Evolutionary conservation across 2,329 filamentous ascomycete species (phyloP).

Genomic region (Penicillium thymicola): DNA sequence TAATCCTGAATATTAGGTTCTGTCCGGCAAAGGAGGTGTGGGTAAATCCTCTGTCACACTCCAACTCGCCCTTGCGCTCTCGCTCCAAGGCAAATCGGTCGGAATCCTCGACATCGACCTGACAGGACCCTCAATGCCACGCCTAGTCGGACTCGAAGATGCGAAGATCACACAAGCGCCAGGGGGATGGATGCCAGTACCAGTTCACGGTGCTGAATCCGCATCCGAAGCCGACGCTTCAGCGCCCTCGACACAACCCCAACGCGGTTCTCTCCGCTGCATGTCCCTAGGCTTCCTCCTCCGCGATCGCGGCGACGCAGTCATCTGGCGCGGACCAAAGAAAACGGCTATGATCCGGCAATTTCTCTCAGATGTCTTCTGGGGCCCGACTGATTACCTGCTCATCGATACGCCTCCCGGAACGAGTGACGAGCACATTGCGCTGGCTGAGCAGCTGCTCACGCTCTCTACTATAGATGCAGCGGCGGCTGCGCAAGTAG

Average conservation of each 20-base stretch:
- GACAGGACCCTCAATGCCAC: slow-evolving; percentile 92
- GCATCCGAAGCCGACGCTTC: slow-evolving; percentile 11
- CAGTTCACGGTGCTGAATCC: slow-evolving; percentile 64
- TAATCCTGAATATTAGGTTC: slow-evolving; percentile 49
- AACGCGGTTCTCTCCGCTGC: slow-evolving; percentile 52
- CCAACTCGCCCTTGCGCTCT: slow-evolving; percentile 86
- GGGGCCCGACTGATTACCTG: slow-evolving; percentile 83
- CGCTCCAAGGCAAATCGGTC: slow-evolving; percentile 79
- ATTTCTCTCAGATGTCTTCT: slow-evolving; percentile 87
- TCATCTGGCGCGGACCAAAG: slow-evolving; percentile 96
- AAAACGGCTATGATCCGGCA: slow-evolving; percentile 99
- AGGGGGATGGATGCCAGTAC: slow-evolving; percentile 86
- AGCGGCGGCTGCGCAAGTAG: slow-evolving; percentile 13
- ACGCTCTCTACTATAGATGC: slow-evolving; percentile 36
- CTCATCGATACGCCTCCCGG: slow-evolving; percentile 95
- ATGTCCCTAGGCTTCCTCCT: slow-evolving; percentile 95
- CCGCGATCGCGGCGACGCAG: slow-evolving; percentile 76
- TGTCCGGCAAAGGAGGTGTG: slow-evolving; percentile 96
- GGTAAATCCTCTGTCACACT: slow-evolving; percentile 98
- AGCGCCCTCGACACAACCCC: slow-evolving; percentile 11
- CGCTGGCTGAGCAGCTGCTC: slow-evolving; percentile 80
- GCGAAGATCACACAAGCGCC: slow-evolving; percentile 88
- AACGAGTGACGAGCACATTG: slow-evolving; percentile 96
- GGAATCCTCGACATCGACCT: slow-evolving; percentile 95
- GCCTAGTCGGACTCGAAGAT: slow-evolving; percentile 85